Evolutionary conservation across 805 yeast genomes (phyloP), one percentile per base, ranked within the genome.

Genomic region (Kuraishia molischiana): DNA sequence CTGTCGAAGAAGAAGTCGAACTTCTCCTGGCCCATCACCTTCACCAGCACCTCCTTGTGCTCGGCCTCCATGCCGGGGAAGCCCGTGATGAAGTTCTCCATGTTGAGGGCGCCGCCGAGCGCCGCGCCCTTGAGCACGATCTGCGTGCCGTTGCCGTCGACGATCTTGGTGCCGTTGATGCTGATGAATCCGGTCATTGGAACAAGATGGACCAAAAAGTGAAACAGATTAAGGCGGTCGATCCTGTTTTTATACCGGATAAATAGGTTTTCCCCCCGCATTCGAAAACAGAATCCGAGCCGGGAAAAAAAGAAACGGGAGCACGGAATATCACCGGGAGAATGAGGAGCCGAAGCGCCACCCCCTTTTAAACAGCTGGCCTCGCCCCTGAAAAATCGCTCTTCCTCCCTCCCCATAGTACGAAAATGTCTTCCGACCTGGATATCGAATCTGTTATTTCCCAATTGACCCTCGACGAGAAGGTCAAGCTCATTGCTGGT

Each of bases 71-170:
- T 72, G 3, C 76, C 76, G 9, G 75, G 73, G 43, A 64, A 71
- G 4, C 76, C 76, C 20, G 74, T 70, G 45, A 71, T 70, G 62
- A 71, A 70, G 51, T 71, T 71, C 51, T 70, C 76, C 75, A 70
- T 70, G 50, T 70, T 71, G 42, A 71, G 60, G 41, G 65, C 72
- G 32, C 74, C 74, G 34, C 75, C 75, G 22, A 56, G 59, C 37
- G 72, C 74, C 28, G 71, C 51, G 14, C 76, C 77, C 41, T 61
- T 64, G 39, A 70, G 60, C 15, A 70, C 62, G 4, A 70, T 59
- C 9, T 61, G 57, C 4, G 44, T 38, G 5, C 59, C 74, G 10
- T 51, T 48, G 14, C 48, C 55, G 42, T 68, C 70, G 30, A 69
- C 72, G 41, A 71, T 70, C 43, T 70, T 66, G 18, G 73, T 67